Conservation (phyloP, 106 monocot genomes). For the Platanthera zijinensis region DNA sequence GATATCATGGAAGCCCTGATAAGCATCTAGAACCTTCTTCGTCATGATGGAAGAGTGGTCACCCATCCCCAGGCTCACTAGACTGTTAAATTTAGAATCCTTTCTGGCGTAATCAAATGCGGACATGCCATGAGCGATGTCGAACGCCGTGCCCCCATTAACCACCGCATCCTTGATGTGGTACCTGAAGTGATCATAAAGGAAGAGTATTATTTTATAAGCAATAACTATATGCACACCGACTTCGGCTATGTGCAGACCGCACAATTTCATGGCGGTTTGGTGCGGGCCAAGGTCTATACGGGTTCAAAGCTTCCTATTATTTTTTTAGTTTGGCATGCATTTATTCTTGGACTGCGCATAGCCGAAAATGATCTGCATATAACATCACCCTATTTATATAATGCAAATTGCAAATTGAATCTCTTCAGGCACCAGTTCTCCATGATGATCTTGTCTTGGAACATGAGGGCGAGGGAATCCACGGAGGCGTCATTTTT, state of each 20-base stretch:
- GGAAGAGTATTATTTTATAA: neutral
- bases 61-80: conserved; percentile 5
- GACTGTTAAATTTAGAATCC: neutral
- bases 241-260: too few relatives aligned
- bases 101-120: neutral
- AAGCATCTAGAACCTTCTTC: conserved; percentile 6
- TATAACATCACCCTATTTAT: too few relatives aligned
- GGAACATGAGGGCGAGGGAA: neutral
- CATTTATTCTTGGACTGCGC: too few relatives aligned
- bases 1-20: conserved; percentile 10
- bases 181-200: neutral
- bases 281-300: too few relatives aligned
- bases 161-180: conserved; percentile 10
- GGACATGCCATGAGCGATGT: conserved; percentile 2
- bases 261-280: too few relatives aligned
- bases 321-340: too few relatives aligned
- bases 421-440: conserved; percentile 7
- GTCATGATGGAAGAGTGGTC: neutral
- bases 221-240: too few relatives aligned
- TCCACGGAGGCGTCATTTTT: conserved; percentile 14
- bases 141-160: conserved; percentile 3
- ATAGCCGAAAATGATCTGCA: too few relatives aligned
- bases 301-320: too few relatives aligned
- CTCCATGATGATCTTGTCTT: conserved; percentile 9
- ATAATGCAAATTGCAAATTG: too few relatives aligned